Evolutionary conservation across 2,329 filamentous ascomycete species (phyloP).

Genomic region (Talaromyces funiculosus): DNA sequence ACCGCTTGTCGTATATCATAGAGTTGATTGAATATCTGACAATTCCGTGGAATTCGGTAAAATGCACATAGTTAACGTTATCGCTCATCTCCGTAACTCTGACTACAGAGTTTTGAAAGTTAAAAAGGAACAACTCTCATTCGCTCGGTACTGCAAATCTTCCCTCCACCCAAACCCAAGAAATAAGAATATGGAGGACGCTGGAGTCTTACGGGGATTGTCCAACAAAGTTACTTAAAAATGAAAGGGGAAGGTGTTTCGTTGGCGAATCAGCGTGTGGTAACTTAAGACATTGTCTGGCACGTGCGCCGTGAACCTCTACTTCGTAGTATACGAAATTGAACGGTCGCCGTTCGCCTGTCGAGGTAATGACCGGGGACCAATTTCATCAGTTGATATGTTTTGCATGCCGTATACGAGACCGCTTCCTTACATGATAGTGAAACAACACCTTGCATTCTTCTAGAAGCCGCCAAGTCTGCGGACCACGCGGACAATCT

Average conservation of each 20-base stretch:
- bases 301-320: too few species aligned
- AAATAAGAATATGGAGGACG: background rate
- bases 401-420: too few species aligned
- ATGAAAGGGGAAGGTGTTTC: background rate
- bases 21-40: background rate
- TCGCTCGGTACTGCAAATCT: background rate
- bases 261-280: background rate
- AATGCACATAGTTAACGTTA: background rate
- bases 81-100: background rate
- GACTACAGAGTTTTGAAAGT: background rate
- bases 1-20: too few species aligned
- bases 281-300: background rate
- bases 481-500: background rate
- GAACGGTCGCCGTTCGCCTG: background rate
- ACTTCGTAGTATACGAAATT: too few species aligned
- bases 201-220: background rate
- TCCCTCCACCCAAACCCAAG: too few species aligned
- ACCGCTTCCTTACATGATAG: background rate
- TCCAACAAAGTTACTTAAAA: background rate
- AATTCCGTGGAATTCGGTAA: too few species aligned
- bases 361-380: background rate
- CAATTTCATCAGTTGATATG: too few species aligned
- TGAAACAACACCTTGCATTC: background rate
- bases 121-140: background rate
- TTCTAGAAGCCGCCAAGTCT: background rate